Conservation (phyloP, 805 yeast genomes). For the Ogataea naganishii region DNA sequence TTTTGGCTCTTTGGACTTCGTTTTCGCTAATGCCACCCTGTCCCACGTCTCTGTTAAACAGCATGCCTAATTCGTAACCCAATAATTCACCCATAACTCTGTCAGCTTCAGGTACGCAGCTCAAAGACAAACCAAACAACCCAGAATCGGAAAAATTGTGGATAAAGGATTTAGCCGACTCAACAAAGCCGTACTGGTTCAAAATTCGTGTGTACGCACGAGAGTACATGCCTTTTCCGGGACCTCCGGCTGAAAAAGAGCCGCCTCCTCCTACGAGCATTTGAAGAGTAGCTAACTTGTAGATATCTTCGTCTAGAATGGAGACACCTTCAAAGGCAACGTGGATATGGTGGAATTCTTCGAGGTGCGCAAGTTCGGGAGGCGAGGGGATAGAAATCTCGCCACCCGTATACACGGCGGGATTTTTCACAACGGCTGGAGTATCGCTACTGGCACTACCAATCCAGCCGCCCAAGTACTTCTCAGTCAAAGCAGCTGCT, state of each 20-base stretch:
- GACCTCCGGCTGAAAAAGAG: constrained; percentile 97
- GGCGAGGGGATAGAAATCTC: constrained; percentile 45
- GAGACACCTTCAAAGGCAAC: constrained; percentile 86
- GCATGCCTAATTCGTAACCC: constrained; percentile 47
- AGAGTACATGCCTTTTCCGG: constrained; percentile 98
- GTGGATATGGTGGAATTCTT: constrained; percentile 78
- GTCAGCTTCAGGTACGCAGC: constrained; percentile 83
- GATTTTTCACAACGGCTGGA: constrained; percentile 19
- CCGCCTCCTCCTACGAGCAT: constrained; percentile 95
- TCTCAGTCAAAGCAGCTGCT: constrained; percentile 57
- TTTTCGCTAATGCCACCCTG: constrained; percentile 54
- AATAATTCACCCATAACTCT: constrained; percentile 75
- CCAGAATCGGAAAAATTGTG: constrained; percentile 90
- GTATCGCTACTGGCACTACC: constrained; percentile 16
- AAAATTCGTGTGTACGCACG: constrained; percentile 85
- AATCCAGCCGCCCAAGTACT: constrained; percentile 63
- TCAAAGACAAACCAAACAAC: constrained; percentile 77
- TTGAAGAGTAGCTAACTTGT: constrained; percentile 85
- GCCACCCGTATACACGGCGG: constrained; percentile 54
- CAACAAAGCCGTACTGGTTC: constrained; percentile 86
- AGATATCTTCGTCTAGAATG: constrained; percentile 75
- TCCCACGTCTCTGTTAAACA: constrained; percentile 34
- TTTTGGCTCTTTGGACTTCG: constrained; percentile 86
- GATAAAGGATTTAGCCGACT: constrained; percentile 79
- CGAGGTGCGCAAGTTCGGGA: constrained; percentile 52